Evolutionary conservation across 495 filamentous ascomycete species (phyloP).

Genomic region (Cercophora samala): DNA sequence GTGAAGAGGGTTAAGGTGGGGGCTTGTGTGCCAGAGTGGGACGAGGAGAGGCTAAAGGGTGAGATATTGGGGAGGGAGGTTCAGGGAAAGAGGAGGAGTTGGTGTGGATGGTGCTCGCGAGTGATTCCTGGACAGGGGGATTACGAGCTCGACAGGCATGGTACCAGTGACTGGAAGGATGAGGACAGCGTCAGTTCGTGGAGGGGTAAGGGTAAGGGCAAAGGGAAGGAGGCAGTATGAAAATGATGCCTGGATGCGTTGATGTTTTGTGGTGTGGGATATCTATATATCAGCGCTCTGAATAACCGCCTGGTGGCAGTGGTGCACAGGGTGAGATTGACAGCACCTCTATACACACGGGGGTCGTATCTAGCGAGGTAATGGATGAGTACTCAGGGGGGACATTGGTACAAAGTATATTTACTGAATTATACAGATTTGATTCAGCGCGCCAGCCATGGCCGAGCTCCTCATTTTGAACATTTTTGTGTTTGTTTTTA

Average conservation of each 20-base stretch:
- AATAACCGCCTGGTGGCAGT: background rate
- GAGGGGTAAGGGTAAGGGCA: conserved; percentile 15
- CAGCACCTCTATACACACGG: background rate
- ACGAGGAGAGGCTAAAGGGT: conserved; percentile 65
- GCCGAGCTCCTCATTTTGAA: background rate
- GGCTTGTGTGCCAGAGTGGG: conserved; percentile 75
- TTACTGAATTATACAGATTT: background rate
- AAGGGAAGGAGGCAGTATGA: background rate
- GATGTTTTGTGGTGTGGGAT: background rate
- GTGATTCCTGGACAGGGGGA: conserved; percentile 50
- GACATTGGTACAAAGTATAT: background rate
- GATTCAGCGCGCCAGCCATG: background rate
- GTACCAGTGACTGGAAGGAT: background rate
- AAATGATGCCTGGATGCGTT: background rate
- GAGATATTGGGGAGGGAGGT: conserved; percentile 57
- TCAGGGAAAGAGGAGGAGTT: conserved; percentile 56
- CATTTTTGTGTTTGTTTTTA: background rate
- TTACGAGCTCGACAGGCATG: conserved; percentile 24
- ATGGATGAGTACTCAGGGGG: background rate
- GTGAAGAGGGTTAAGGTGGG: conserved; percentile 74
- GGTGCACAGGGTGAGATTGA: background rate
- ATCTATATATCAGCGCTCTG: background rate
- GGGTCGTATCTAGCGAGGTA: background rate
- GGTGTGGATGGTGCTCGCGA: conserved; percentile 63
- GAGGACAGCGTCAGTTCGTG: background rate